Percentiles rank a stretch among this genome's conserved stretches.
Conservation (phyloP, 1,139 yeast species). For the Debaryomyces coudertii region DNA sequence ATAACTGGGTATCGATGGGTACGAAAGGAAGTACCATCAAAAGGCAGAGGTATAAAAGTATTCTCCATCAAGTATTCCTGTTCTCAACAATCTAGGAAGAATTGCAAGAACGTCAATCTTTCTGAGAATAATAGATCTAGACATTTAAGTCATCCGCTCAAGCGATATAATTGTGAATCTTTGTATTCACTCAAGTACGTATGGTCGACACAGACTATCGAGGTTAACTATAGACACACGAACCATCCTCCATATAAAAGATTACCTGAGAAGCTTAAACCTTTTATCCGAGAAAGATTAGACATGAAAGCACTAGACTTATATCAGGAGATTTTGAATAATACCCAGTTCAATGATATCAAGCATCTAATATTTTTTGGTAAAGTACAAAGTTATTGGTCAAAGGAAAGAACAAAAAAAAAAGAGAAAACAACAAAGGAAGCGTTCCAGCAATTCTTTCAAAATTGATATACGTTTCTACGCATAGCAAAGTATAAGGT, state of each 20-base stretch:
- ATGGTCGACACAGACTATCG: conserved; percentile 20
- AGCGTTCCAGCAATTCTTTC: conserved; percentile 22
- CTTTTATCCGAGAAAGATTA: conserved; percentile 21
- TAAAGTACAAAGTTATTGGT: conserved; percentile 26
- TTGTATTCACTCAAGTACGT: conserved; percentile 20
- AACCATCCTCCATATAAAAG: conserved; percentile 22
- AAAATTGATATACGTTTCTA: conserved; percentile 2
- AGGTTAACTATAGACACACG: conserved; percentile 18
- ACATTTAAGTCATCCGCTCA: conserved; percentile 22
- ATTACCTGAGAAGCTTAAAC: conserved; percentile 23
- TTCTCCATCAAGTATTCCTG: conserved; percentile 23
- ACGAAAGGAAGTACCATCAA: conserved; percentile 22
- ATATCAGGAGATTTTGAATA: conserved; percentile 19
- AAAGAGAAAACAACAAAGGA: conserved; percentile 21
- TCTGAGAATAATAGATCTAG: conserved; percentile 15
- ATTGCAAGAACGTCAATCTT: conserved; percentile 1
- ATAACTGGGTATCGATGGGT: conserved; percentile 24
- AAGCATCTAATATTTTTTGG: conserved; percentile 20
- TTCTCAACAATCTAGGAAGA: conserved; percentile 20
- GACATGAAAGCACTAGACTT: conserved; percentile 23
- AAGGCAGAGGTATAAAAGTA: conserved; percentile 22
- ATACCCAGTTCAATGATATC: conserved; percentile 17
- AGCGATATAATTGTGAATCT: conserved; percentile 22
- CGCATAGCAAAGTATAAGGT: not conserved
- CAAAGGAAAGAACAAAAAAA: conserved; percentile 20